These are phyloP conservation scores for Dendrobium nobile DNA, from an alignment of 106 monocot genomes.

Conservation along the genomic window DNA sequence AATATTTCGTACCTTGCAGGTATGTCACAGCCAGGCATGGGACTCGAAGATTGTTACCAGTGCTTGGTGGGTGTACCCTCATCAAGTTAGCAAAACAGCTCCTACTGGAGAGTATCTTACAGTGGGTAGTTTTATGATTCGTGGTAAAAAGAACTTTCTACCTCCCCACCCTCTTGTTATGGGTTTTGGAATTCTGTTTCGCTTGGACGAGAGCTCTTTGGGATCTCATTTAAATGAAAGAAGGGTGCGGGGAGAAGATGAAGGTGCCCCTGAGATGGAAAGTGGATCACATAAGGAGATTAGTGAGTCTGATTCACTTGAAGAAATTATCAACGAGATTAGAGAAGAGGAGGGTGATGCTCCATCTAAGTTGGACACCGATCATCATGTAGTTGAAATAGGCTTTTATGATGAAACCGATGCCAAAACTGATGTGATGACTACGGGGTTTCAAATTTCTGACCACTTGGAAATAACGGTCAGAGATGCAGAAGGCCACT, in stretches of 20 bases:
- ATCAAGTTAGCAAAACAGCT: conserved; percentile 99
- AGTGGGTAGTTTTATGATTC: conserved; percentile 98
- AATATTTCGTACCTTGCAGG: conserved; percentile 32
- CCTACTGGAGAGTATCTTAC: conserved; percentile 98
- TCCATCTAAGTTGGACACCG: conserved; percentile 8
- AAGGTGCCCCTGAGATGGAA: conserved; percentile 42
- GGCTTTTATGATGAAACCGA: not conserved
- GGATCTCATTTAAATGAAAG: conserved; percentile 94
- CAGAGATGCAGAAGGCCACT: conserved; percentile 5
- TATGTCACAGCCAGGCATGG: conserved; percentile 98
- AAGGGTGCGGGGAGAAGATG: conserved; percentile 90
- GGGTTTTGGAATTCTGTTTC: conserved; percentile 97
- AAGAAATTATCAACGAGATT: conserved; percentile 22
- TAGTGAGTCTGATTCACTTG: conserved; percentile 41
- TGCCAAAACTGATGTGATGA: not conserved
- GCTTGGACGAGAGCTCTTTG: conserved; percentile 96
- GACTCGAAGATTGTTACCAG: conserved; percentile 98
- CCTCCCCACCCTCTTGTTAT: conserved; percentile 95
- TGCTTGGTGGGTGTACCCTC: conserved; percentile 99
- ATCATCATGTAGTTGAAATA: conserved; percentile 7
- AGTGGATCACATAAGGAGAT: conserved; percentile 24
- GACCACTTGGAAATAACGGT: conserved; percentile 7
- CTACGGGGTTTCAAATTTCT: conserved; percentile 4
- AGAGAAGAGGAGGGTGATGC: conserved; percentile 15
- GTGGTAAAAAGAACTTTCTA: conserved; percentile 96